Evolutionary conservation across 1,284 basidiomycete genomes (phyloP).

Genomic region (Erythrobasidium hasegawianum): DNA sequence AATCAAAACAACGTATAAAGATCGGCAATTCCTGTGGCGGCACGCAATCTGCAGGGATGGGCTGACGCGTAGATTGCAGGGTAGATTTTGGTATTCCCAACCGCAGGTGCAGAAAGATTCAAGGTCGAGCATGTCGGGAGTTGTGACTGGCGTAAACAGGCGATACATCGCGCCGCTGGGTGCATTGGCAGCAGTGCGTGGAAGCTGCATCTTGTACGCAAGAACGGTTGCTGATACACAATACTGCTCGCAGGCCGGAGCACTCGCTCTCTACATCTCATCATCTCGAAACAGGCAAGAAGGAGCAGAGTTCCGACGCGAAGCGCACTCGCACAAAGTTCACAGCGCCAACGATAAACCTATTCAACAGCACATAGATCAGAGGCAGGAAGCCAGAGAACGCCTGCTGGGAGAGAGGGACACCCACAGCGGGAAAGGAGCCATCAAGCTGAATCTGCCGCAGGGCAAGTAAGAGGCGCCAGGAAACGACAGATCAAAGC

Average conservation of each 20-base stretch:
- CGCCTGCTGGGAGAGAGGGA: background rate
- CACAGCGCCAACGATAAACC: background rate
- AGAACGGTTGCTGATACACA: no score
- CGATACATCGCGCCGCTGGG: background rate
- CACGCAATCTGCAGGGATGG: no score
- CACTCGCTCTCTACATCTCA: slow-evolving; percentile 4
- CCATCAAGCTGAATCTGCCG: background rate
- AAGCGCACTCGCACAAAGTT: slow-evolving; percentile 1
- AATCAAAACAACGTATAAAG: no score
- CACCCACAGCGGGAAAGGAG: background rate
- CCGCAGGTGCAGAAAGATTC: no score
- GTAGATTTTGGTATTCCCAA: no score
- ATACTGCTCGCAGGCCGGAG: background rate
- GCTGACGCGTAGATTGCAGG: no score
- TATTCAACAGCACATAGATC: background rate
- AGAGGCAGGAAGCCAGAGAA: background rate
- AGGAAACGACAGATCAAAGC: no score
- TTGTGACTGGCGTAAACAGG: slow-evolving; percentile 1
- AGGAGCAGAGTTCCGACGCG: background rate
- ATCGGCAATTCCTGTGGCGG: no score
- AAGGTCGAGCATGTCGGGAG: background rate
- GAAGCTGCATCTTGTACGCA: no score
- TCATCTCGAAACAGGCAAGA: background rate
- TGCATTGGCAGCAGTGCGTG: background rate
- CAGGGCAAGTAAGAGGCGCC: background rate